Base-by-base conservation (phyloP, 768 basidiomycete genomes). In the Boletus eberwhitei region DNA sequence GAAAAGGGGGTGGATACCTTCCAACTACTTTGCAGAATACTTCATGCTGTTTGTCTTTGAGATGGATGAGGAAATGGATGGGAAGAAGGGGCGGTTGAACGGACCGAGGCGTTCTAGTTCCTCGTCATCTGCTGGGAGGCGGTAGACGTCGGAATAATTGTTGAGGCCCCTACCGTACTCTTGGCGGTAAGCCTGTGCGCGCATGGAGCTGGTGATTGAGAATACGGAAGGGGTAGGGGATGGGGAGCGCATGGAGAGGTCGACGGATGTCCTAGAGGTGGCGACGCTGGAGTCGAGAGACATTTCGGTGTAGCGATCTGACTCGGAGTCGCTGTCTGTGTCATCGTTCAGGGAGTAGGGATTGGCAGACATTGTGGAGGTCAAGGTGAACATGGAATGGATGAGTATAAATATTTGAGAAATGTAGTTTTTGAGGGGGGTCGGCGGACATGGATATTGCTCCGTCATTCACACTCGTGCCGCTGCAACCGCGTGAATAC, bases 141-240 rank as follows among this genome's bases (percentile, higher is more conserved):
- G 79, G 64, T 92, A 92, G 2, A 91, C 78, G 42, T 90, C 87
- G 2, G 89, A 90, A 59, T 87, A 86, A 58, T 83, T 89, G 71
- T 90, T 90, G 41, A 91, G 67, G 32, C 75, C 79, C 39, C 89
- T 77, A 0, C 88, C 89, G 53, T 81, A 85, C 63, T 90, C 87
- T 29, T 83, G 77, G 50, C 77, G 79, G 70, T 83, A 84, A 2
- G 82, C 78, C 35, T 79, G 75, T 16, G 77, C 80, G 24, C 79
- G 81, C 43, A 88, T 60, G 0, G 86, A 86, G 61, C 79, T 84
- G 0, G 85, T 84, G 64, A 89, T 66, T 1, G 88, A 89, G 64
- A 80, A 77, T 8, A 91, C 79, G 24, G 89, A 90, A 8, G 84
- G 86, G 13, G 72, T 70, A 3, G 89, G 88, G 4, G 89, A 89